These are phyloP conservation scores for Trichoderma guizhouense DNA, from an alignment of 2,329 filamentous ascomycete genomes.

Conservation along the genomic window DNA sequence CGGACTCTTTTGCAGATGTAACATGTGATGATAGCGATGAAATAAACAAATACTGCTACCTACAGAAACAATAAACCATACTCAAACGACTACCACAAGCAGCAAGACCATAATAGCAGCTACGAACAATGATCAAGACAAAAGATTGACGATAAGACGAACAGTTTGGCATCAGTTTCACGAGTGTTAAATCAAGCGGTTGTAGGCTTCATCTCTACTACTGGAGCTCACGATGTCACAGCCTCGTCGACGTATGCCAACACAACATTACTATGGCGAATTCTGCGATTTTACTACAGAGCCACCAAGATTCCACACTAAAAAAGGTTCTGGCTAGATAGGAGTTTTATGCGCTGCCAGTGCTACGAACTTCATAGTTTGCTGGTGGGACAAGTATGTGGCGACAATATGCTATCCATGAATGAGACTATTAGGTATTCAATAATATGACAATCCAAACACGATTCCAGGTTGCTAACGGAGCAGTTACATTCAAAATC, in stretches of 20 bases:
- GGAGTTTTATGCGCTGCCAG: neutral
- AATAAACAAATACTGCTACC: neutral
- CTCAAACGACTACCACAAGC: neutral
- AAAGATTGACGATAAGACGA: neutral
- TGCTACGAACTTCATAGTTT: neutral
- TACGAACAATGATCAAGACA: neutral
- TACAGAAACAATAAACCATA: neutral
- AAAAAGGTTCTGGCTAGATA: neutral
- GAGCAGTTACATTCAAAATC: neutral
- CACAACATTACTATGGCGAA: neutral
- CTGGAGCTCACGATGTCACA: neutral
- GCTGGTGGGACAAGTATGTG: neutral
- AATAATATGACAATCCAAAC: neutral
- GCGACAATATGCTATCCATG: neutral
- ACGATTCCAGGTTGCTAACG: neutral
- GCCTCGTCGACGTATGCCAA: neutral
- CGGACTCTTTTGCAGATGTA: neutral
- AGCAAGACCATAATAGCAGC: neutral
- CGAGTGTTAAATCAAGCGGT: neutral
- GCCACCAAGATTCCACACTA: neutral
- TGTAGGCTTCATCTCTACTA: neutral
- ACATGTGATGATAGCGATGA: neutral
- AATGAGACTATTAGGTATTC: neutral
- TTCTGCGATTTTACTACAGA: neutral
- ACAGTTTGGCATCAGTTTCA: neutral